Percentiles rank a stretch among this genome's conserved stretches.
Conservation (phyloP, 1,284 basidiomycete species). For the Cystobasidiaceae sp. region DNA sequence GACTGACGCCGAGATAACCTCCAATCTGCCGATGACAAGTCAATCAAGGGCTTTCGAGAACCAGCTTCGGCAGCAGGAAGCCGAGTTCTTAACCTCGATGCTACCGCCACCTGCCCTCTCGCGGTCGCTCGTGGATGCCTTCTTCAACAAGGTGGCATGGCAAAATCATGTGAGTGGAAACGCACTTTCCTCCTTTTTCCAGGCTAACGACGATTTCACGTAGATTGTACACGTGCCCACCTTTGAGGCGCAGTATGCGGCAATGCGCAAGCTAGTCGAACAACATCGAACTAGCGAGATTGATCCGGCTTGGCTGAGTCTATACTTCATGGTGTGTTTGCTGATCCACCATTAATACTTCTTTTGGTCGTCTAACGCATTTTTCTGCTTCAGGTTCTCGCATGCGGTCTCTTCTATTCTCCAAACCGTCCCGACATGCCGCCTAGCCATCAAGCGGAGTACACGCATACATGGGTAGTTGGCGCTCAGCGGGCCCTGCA, state of each 20-base stretch:
- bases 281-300: constrained; percentile 21
- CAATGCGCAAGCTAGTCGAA: constrained; percentile 13
- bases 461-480: constrained; percentile 30
- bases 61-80: constrained; percentile 16
- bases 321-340: constrained; percentile 30
- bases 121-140: constrained; percentile 22
- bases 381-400: constrained; percentile 7
- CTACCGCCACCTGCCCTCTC: constrained; percentile 16
- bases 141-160: constrained; percentile 31
- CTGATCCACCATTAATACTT: not conserved
- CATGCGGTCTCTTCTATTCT: constrained; percentile 29
- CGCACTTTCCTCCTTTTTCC: no score
- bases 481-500: constrained; percentile 26
- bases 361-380: not conserved
- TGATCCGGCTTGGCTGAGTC: constrained; percentile 30
- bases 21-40: constrained; percentile 21
- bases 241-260: constrained; percentile 21
- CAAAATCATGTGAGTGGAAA: no score
- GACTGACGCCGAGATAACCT: not conserved
- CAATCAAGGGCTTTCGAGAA: constrained; percentile 18
- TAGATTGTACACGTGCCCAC: constrained; percentile 27
- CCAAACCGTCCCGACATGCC: constrained; percentile 18
- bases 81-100: constrained; percentile 23
- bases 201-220: not conserved
- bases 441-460: constrained; percentile 27